A percentile compares a stretch with the other conserved stretches of the same genome.
Conservation (phyloP, 768 basidiomycete genomes). For the Suillus clintonianus region DNA sequence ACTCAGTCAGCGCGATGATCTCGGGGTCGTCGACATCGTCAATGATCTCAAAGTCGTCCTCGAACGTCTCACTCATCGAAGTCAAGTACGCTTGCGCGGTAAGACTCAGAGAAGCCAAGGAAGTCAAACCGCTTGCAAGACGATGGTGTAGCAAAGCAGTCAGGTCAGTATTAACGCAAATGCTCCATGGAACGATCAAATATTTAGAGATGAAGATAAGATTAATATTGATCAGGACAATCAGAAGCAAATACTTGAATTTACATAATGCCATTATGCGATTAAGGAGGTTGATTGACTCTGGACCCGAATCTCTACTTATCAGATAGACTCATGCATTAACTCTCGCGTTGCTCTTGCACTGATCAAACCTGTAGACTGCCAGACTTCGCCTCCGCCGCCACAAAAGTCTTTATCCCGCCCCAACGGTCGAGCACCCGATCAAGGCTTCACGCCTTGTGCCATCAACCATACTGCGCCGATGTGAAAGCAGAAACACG, state of each 20-base stretch:
- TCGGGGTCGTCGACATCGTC: constrained; percentile 35
- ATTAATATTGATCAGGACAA: neutral
- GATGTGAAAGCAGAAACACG: too few relatives aligned
- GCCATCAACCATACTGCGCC: too few relatives aligned
- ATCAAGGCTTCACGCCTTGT: too few relatives aligned
- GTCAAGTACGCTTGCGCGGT: neutral
- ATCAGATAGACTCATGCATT: neutral
- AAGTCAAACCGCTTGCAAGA: neutral
- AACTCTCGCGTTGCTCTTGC: neutral
- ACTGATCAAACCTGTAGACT: neutral
- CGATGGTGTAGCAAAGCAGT: neutral
- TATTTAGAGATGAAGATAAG: neutral
- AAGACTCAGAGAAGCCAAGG: neutral
- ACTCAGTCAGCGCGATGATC: constrained; percentile 46
- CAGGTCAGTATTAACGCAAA: neutral
- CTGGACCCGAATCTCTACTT: too few relatives aligned
- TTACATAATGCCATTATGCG: too few relatives aligned
- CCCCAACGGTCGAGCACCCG: too few relatives aligned
- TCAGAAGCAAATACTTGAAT: neutral
- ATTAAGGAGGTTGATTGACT: too few relatives aligned
- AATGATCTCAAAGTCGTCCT: constrained; percentile 13
- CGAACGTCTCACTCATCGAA: constrained; percentile 1
- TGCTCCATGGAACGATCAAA: neutral
- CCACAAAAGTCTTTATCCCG: too few relatives aligned
- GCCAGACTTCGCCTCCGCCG: too few relatives aligned